Percentiles rank a stretch among this genome's conserved stretches.
phyloP scores from a whole-genome alignment of 2,329 filamentous ascomycete genomes.

The Basipetospora sp. region DNA sequence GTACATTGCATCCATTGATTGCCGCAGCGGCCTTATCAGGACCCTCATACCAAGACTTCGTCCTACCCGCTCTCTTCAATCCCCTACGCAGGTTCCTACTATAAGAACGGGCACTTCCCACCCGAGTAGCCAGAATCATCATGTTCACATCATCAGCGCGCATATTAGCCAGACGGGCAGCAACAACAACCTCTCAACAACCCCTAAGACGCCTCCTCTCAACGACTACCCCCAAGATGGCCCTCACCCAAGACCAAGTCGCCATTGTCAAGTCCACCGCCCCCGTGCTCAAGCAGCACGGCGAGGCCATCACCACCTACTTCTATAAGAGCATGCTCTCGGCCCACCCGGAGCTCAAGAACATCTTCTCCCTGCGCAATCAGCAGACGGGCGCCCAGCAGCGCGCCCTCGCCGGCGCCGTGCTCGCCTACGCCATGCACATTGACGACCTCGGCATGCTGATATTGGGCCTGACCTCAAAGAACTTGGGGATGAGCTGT shows the following conservation, averaged over 20 bases:
- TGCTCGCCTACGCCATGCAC: slow-evolving; percentile 58
- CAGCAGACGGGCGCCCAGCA: slow-evolving; percentile 55
- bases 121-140: not conserved
- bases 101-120: not conserved
- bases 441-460: slow-evolving; percentile 55
- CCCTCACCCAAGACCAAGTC: slow-evolving; percentile 49
- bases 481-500: slow-evolving; percentile 2
- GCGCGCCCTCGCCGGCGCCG: slow-evolving; percentile 50
- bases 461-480: slow-evolving; percentile 3
- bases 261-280: slow-evolving; percentile 63
- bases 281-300: slow-evolving; percentile 55
- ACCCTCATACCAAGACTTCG: no score
- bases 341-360: slow-evolving; percentile 49
- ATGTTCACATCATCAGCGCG: slow-evolving; percentile 4
- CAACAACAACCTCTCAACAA: not conserved
- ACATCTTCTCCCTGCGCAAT: slow-evolving; percentile 57
- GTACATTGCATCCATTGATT: not conserved
- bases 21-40: not conserved
- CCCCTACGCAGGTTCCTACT: no score
- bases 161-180: slow-evolving; percentile 1
- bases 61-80: no score
- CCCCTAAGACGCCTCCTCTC: slow-evolving; percentile 3
- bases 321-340: slow-evolving; percentile 59
- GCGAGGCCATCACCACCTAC: slow-evolving; percentile 50
- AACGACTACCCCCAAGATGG: slow-evolving; percentile 18